Conservation (phyloP, 306 rosid species). For the Lagenaria siceraria region DNA sequence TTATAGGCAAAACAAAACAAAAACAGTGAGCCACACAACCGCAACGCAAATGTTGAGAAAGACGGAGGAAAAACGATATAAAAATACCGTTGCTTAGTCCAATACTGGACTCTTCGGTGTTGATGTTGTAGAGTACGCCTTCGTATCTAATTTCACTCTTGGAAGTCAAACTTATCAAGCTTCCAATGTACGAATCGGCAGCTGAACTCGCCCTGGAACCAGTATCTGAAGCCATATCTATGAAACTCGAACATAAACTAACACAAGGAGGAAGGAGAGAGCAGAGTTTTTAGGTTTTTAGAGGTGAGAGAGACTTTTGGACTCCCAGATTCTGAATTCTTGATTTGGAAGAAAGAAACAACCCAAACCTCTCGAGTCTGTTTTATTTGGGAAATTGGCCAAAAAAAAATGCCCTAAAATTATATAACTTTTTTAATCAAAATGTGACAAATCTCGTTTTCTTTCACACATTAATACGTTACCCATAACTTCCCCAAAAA, state of each 20-base stretch:
- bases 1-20: neutral
- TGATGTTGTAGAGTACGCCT: constrained; percentile 65
- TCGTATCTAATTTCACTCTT: constrained; percentile 86
- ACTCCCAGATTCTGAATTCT: neutral
- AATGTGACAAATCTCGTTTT: no score
- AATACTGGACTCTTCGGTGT: constrained; percentile 75
- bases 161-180: constrained; percentile 77
- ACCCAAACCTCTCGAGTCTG: neutral
- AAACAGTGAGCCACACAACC: neutral
- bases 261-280: neutral
- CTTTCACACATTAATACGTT: no score
- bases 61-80: no score
- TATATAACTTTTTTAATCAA: no score
- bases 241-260: constrained; percentile 4
- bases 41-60: neutral
- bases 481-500: no score
- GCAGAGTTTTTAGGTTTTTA: constrained; percentile 31
- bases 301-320: neutral
- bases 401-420: neutral
- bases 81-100: constrained; percentile 53
- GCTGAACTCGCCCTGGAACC: constrained; percentile 48
- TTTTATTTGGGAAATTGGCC: neutral
- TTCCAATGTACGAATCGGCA: constrained; percentile 79
- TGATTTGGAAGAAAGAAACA: neutral
- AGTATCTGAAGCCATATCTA: constrained; percentile 47